Conservation (phyloP, 2,329 filamentous ascomycete species). For the Fusarium succisae region DNA sequence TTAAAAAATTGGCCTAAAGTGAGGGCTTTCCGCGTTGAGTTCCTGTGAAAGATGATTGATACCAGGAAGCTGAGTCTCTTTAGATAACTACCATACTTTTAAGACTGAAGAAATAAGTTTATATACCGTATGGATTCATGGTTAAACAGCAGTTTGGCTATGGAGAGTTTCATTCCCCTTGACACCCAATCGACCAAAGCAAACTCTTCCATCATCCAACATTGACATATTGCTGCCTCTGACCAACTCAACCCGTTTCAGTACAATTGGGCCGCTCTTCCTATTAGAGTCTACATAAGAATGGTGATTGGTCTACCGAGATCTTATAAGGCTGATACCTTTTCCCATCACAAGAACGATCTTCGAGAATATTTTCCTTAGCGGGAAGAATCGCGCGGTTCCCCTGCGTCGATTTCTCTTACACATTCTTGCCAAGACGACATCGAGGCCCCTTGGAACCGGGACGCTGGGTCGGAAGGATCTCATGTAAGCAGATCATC, state of each 20-base stretch:
- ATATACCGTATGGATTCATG: neutral
- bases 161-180: neutral
- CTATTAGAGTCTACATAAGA: neutral
- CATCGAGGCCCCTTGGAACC: neutral
- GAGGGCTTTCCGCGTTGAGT: no score
- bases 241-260: neutral
- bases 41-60: neutral
- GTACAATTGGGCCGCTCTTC: neutral
- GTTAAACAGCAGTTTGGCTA: neutral
- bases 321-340: neutral
- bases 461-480: neutral
- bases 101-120: neutral
- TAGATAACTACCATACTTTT: neutral
- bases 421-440: neutral
- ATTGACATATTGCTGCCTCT: neutral
- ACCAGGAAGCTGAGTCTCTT: neutral
- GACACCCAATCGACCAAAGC: neutral
- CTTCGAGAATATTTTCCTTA: neutral
- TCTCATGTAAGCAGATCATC: neutral
- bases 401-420: neutral
- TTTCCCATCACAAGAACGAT: neutral
- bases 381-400: neutral
- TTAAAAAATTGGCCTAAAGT: neutral
- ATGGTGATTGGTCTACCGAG: neutral
- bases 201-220: no score